Base-by-base conservation (phyloP, 23 red algal genomes). In the Pyropia haitanensis region DNA sequence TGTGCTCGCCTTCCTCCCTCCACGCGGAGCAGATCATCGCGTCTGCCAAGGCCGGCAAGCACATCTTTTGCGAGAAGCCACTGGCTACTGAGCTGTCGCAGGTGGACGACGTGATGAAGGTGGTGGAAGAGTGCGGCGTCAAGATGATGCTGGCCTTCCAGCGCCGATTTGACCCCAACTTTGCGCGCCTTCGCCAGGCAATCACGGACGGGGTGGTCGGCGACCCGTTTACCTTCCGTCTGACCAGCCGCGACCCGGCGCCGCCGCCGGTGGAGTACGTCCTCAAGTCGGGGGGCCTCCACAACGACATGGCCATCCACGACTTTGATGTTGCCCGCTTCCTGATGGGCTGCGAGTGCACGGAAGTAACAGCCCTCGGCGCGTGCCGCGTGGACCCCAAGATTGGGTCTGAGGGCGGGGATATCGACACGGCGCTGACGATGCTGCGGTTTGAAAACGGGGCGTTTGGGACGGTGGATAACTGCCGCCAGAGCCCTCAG, bases 31-130 rank as follows among this genome's bases (percentile, higher is more conserved):
- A 96, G 71, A 96, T 96, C 73, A 85, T 79, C 13, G 84, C 83
- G 65, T 64, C 65, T 24, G 83, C 83, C 2, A 63, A 81, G 56
- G 80, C 72, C 22, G 92, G 92, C 9, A 96, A 96, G 66, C 78
- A 81, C 30, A 96, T 96, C 54, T 87, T 96, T 53, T 96, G 92
- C 51, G 92, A 96, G 59, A 96, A 96, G 63, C 92, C 92, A 1
- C 67, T 96, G 60, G 87, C 92, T 7, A 89, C 81, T 27, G 77
- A 80, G 51, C 76, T 96, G 20, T 77, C 76, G 31, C 77, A 80
- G 9, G 84, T 83, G 26, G 85, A 90, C 29, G 88, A 96, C 14
- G 87, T 83, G 29, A 56, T 96, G 25, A 58, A 79, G 29, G 79
- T 87, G 17, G 92, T 90, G 22, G 80, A 89, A 61, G 74, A 81